Evolutionary conservation across 441 rosid species (phyloP).

Genomic region (Bruguiera hainesii): DNA sequence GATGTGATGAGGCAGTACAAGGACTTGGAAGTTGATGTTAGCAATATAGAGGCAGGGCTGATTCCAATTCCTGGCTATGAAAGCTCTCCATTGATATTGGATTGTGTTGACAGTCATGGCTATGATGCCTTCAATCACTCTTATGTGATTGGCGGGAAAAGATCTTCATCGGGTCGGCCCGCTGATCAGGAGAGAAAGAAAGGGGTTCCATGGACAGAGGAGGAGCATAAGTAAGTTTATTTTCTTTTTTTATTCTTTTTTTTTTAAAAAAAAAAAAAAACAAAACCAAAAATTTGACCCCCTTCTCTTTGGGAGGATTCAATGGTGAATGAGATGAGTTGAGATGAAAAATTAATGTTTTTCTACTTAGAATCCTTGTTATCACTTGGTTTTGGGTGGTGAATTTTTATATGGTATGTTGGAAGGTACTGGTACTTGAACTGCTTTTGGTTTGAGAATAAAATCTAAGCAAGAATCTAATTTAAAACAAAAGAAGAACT

Average conservation of each 20-base stretch:
- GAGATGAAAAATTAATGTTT: background rate
- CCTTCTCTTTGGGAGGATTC: conserved; percentile 7
- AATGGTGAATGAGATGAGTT: background rate
- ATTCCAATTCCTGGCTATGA: conserved; percentile 77
- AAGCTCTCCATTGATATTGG: conserved; percentile 46
- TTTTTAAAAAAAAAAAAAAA: background rate
- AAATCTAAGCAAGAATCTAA: conserved; percentile 11
- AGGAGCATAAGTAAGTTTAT: conserved; percentile 75
- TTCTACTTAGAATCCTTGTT: too few relatives aligned
- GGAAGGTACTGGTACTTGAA: background rate
- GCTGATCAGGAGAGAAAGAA: conserved; percentile 92
- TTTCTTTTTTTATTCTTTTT: conserved; percentile 1
- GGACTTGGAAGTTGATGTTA: conserved; percentile 81
- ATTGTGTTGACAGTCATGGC: conserved; percentile 44
- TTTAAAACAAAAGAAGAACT: background rate
- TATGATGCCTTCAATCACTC: conserved; percentile 56
- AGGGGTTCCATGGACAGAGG: conserved; percentile 99
- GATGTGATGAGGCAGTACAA: conserved; percentile 88
- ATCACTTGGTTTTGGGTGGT: background rate
- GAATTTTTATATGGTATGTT: background rate
- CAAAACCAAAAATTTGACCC: too few relatives aligned
- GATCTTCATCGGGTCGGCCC: conserved; percentile 45
- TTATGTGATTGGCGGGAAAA: conserved; percentile 50
- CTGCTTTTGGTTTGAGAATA: conserved; percentile 2
- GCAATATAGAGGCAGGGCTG: conserved; percentile 89